A percentile compares a stretch with the other conserved stretches of the same genome.
Conservation (phyloP, 345 rosid genomes). For the Stellera chamaejasme region DNA sequence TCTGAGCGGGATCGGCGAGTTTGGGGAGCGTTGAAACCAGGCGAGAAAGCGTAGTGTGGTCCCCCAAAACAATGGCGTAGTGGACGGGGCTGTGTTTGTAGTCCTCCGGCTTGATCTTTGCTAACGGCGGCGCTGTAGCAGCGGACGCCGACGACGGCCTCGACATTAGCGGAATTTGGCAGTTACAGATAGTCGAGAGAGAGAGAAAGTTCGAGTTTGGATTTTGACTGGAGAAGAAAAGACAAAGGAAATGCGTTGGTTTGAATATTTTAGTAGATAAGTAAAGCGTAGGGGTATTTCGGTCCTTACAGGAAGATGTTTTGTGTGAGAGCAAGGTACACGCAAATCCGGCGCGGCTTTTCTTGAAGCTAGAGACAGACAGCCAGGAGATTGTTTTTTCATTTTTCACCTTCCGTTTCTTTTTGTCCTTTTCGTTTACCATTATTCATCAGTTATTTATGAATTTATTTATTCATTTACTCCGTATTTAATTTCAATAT, state of each 20-base stretch:
- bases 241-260: neutral
- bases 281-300: neutral
- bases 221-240: neutral
- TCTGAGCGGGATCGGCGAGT: constrained; percentile 50
- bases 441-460: neutral
- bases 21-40: constrained; percentile 61
- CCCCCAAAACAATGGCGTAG: constrained; percentile 69
- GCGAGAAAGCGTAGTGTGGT: constrained; percentile 56
- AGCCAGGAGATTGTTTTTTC: neutral
- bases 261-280: neutral
- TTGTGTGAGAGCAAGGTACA: constrained; percentile 21
- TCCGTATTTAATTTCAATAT: neutral
- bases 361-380: constrained; percentile 11
- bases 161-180: constrained; percentile 23
- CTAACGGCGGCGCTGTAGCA: constrained; percentile 27
- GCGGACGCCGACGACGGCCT: constrained; percentile 34
- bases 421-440: constrained; percentile 9
- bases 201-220: too few relatives aligned
- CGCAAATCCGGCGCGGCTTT: constrained; percentile 38
- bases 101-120: constrained; percentile 47
- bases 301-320: constrained; percentile 5
- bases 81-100: constrained; percentile 85
- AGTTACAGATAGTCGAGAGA: neutral
- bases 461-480: neutral
- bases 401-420: neutral